Evolutionary conservation across 2,329 filamentous ascomycete species (phyloP).

Genomic region (Trematosphaeria pertusa): DNA sequence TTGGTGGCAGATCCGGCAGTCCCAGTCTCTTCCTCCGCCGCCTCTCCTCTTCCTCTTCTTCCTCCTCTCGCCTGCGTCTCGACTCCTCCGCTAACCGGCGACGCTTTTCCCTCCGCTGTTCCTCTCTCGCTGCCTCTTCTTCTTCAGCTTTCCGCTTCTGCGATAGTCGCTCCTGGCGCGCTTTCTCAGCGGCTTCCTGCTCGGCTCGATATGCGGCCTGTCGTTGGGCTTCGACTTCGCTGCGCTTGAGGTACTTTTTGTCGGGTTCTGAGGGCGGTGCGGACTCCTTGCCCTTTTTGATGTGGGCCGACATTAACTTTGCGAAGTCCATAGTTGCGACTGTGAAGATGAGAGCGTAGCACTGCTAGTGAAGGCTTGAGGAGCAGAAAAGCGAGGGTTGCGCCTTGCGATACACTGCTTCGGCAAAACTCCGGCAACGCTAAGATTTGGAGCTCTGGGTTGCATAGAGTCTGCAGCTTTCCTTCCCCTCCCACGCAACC

Average conservation of each 20-base stretch:
- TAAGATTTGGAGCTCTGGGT: too few relatives aligned
- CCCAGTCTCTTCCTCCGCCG: conserved; percentile 78
- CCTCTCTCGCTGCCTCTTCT: conserved; percentile 75
- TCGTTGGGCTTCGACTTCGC: conserved; percentile 84
- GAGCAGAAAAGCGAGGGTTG: conserved; percentile 2
- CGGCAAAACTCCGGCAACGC: too few relatives aligned
- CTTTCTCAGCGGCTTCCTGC: conserved; percentile 75
- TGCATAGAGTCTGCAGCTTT: too few relatives aligned
- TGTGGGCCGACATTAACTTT: conserved; percentile 89
- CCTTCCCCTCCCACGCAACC: too few relatives aligned
- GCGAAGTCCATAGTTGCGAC: conserved; percentile 83
- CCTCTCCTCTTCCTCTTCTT: conserved; percentile 76
- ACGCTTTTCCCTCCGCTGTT: conserved; percentile 80
- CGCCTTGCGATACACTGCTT: background rate
- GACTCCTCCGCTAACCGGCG: conserved; percentile 82
- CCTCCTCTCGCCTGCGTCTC: conserved; percentile 70
- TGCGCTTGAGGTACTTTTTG: conserved; percentile 81
- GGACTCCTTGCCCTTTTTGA: conserved; percentile 76
- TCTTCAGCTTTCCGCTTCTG: conserved; percentile 91
- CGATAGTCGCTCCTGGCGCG: conserved; percentile 71
- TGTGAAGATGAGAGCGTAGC: background rate
- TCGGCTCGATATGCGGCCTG: conserved; percentile 81
- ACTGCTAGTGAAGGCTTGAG: background rate
- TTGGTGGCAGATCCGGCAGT: conserved; percentile 72
- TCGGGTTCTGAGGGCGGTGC: conserved; percentile 42